Evolutionary conservation across 2,329 filamentous ascomycete genomes (phyloP).

Genomic region (Fusarium oligoseptatum): DNA sequence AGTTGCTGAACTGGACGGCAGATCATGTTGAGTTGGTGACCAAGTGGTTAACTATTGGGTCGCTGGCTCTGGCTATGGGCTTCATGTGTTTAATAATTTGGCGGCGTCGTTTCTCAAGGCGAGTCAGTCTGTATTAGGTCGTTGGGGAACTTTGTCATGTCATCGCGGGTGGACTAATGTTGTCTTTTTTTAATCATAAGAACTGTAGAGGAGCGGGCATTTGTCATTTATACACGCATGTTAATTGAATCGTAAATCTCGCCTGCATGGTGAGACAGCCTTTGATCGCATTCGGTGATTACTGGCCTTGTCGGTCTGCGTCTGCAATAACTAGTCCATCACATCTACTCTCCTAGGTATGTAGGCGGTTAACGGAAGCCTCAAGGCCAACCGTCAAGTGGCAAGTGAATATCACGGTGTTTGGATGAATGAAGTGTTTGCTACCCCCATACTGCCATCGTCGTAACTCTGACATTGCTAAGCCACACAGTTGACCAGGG

Average conservation of each 20-base stretch:
- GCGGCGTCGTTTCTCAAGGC: not conserved
- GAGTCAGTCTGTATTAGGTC: not conserved
- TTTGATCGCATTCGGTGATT: too few species aligned
- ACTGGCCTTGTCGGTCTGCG: too few species aligned
- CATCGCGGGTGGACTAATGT: not conserved
- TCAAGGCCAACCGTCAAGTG: too few species aligned
- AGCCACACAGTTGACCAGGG: not conserved
- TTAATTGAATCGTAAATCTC: too few species aligned
- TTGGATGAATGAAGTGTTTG: too few species aligned
- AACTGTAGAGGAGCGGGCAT: not conserved
- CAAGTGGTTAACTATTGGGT: not conserved
- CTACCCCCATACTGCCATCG: too few species aligned
- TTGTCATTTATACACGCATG: not conserved
- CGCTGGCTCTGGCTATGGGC: not conserved
- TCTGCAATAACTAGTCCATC: too few species aligned
- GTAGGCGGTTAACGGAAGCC: too few species aligned
- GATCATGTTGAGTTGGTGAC: conserved; percentile 1
- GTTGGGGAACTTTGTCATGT: not conserved
- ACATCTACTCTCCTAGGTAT: too few species aligned
- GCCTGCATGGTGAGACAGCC: too few species aligned
- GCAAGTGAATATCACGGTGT: too few species aligned
- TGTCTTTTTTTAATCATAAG: not conserved
- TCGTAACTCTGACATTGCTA: too few species aligned
- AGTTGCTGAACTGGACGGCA: conserved; percentile 4
- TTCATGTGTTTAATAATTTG: not conserved